phyloP scores from a whole-genome alignment of 768 basidiomycete genomes.

The Pulveroboletus sp. region DNA sequence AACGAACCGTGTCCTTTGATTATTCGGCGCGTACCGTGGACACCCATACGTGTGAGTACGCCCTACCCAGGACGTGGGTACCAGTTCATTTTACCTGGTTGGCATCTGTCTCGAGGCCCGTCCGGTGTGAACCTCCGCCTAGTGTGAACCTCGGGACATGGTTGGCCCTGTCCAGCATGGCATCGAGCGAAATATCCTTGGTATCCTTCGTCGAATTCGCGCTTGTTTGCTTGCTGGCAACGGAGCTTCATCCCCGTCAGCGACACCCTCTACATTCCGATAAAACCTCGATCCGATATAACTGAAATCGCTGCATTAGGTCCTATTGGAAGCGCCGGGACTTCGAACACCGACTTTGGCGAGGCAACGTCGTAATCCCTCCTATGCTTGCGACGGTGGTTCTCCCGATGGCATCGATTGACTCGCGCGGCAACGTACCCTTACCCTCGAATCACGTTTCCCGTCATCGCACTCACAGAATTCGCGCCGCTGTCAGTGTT shows the following conservation, averaged over 20 bases:
- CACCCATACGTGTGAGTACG: too few species aligned
- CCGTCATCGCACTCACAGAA: constrained; percentile 15
- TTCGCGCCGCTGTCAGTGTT: constrained; percentile 26
- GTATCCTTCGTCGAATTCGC: constrained; percentile 15
- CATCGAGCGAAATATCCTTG: constrained; percentile 2
- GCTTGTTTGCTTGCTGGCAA: constrained; percentile 21
- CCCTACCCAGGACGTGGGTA: neutral
- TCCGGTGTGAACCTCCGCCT: too few species aligned
- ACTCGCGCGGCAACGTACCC: constrained; percentile 10
- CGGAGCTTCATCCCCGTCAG: constrained; percentile 20
- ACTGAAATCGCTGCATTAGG: constrained; percentile 8
- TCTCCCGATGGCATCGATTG: constrained; percentile 31
- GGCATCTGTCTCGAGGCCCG: neutral
- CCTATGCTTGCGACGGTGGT: constrained; percentile 8
- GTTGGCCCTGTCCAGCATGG: constrained; percentile 5
- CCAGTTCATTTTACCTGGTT: neutral
- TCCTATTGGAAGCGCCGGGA: constrained; percentile 13
- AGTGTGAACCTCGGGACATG: too few species aligned
- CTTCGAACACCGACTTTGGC: constrained; percentile 7
- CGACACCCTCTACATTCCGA: constrained; percentile 15
- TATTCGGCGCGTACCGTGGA: too few species aligned
- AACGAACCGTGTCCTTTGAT: too few species aligned
- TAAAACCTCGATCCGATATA: constrained; percentile 19
- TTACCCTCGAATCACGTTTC: constrained; percentile 29
- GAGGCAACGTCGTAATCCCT: constrained; percentile 13